These are phyloP conservation scores for Gynochthodes officinalis DNA, from an alignment of 257 asterid genomes.

Conservation along the genomic window DNA sequence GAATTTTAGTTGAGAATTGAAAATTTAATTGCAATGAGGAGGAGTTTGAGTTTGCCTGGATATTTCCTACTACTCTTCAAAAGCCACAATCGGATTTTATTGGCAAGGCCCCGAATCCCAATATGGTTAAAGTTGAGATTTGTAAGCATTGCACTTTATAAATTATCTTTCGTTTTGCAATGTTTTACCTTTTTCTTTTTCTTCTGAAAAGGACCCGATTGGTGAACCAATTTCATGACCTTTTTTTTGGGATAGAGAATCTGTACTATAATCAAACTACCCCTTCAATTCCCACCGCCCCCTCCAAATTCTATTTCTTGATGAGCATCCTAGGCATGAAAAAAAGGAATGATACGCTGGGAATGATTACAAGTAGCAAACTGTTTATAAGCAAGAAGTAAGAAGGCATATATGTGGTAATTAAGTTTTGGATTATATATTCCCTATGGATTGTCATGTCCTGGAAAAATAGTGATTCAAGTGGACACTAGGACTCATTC, in stretches of 20 bases:
- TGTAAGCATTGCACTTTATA: constrained; percentile 7
- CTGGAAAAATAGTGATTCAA: constrained; percentile 10
- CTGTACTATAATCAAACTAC: not conserved
- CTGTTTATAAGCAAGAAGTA: not conserved
- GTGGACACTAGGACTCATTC: constrained; percentile 7
- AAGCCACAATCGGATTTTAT: constrained; percentile 6
- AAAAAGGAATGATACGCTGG: too few relatives aligned
- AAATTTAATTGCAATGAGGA: not conserved
- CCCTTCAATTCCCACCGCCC: not conserved
- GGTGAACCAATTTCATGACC: not conserved
- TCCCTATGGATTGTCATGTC: constrained; percentile 11
- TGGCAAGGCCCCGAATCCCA: not conserved
- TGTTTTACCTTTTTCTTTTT: not conserved
- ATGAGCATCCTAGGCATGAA: constrained; percentile 24
- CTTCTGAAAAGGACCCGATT: not conserved
- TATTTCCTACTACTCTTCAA: not conserved
- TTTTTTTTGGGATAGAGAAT: not conserved
- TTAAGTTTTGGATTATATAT: constrained; percentile 3
- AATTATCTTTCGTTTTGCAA: not conserved
- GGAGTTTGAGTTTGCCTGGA: not conserved
- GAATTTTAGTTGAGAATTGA: not conserved
- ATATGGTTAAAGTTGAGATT: constrained; percentile 3
- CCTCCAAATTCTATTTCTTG: not conserved
- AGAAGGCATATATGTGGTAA: not conserved
- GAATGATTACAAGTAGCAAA: constrained; percentile 17